Conservation (phyloP, 441 rosid genomes). For the Melianthus villosus region DNA sequence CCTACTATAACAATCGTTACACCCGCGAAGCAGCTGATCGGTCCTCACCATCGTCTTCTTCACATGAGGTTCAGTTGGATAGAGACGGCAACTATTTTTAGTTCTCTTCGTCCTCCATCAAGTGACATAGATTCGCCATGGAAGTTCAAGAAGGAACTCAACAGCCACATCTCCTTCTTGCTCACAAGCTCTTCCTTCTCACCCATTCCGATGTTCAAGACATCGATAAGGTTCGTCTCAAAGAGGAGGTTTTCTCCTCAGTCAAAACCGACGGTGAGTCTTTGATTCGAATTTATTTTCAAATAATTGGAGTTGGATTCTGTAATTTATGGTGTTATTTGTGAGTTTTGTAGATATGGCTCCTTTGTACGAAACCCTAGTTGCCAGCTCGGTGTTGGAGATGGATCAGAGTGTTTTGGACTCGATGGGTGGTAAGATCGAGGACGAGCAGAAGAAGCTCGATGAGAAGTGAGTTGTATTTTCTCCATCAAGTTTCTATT, state of each 20-base stretch:
- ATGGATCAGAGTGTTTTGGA: slow-evolving; percentile 52
- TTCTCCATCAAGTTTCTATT: too few relatives aligned
- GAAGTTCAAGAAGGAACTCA: slow-evolving; percentile 71
- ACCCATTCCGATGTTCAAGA: slow-evolving; percentile 64
- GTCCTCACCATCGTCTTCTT: too few relatives aligned
- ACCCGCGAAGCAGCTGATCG: too few relatives aligned
- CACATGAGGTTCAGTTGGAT: too few relatives aligned
- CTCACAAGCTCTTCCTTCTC: slow-evolving; percentile 66
- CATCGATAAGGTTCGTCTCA: slow-evolving; percentile 82
- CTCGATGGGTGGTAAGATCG: slow-evolving; percentile 47
- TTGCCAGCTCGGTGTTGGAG: slow-evolving; percentile 44
- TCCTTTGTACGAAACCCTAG: slow-evolving; percentile 76
- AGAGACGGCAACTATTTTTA: too few relatives aligned
- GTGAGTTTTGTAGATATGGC: slow-evolving; percentile 46
- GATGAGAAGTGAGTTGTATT: slow-evolving; percentile 57
- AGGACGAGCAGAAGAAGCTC: slow-evolving; percentile 72
- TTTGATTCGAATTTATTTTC: too few relatives aligned
- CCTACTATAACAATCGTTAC: too few relatives aligned
- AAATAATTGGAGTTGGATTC: not conserved
- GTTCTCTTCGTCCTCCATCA: too few relatives aligned
- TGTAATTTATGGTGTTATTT: not conserved
- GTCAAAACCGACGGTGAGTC: slow-evolving; percentile 63
- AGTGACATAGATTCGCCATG: slow-evolving; percentile 42
- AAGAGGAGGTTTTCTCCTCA: slow-evolving; percentile 67
- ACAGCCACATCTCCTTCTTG: slow-evolving; percentile 74